Evolutionary conservation across 176 grass and related monocot genomes (phyloP).

Genomic region (Triticum aestivum): IWGSC_CS_RefSeq_v2.1 NC_057797.1:772298318-772298817

Average conservation of each 20-base stretch:
- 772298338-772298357: neutral
- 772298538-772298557: neutral
- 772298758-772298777: rapidly evolving
- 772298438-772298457: neutral
- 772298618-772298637: neutral
- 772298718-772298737: no score
- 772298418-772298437: neutral
- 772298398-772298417: neutral
- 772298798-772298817: no score
- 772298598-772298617: neutral
- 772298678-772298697: no score
- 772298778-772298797: no score
- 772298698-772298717: no score
- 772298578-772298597: neutral
- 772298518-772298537: neutral
- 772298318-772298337: neutral
- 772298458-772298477: neutral
- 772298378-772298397: neutral
- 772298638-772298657: no score
- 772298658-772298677: no score
- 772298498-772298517: neutral
- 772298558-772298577: neutral
- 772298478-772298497: no score
- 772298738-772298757: no score
- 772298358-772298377: neutral